Evolutionary conservation across 306 rosid species (phyloP), one percentile per base, ranked within the genome.

Genomic region (Begonia masoniana): DNA sequence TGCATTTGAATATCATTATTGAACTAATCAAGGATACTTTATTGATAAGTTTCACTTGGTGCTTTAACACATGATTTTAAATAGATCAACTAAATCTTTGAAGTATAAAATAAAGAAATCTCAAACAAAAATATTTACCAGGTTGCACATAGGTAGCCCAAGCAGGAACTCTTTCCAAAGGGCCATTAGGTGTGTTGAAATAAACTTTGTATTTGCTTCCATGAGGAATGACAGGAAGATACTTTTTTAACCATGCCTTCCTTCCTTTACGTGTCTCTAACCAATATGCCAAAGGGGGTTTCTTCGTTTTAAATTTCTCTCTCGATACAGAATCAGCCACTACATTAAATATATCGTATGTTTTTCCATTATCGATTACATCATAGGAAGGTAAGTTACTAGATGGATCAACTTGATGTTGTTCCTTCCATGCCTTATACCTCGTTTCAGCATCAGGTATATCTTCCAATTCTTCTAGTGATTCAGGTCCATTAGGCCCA

Each of bases 81-180:
- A 45, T 45, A 3, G 15, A 45, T 45, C 13, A 45, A 10, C 49
- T 10, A 45, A 10, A 45, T 3, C 14, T 11, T 45, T 45, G 3
- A 43, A 43, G 49, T 2, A 45, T 31, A 45, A 10, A 10, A n/a
- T 10, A 45, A 45, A 10, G 49, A 45, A 12, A 10, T 9, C 17
- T 51, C 39, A 51, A 9, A 51, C 26, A 51, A 60, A 43, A 36
- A 46, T 68, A 64, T n/a, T 72, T 69, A 91, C 97, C 96, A 48
- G 97, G 94, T 60, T 83, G 81, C 66, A 91, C 97, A 74, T 85
- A 91, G 49, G 96, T 76, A 71, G 97, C 97, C 97, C 97, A 91
- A 76, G 97, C 94, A 69, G 97, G 97, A 36, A 91, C 80, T 63
- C 97, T 66, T 60, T 91, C 97, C 80, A 91, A 54, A 13, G 94